Percentiles rank a stretch among this genome's conserved stretches.
Evolutionary conservation across 2,329 filamentous ascomycete genomes (phyloP).

Genomic region (Mariannaea sp.): DNA sequence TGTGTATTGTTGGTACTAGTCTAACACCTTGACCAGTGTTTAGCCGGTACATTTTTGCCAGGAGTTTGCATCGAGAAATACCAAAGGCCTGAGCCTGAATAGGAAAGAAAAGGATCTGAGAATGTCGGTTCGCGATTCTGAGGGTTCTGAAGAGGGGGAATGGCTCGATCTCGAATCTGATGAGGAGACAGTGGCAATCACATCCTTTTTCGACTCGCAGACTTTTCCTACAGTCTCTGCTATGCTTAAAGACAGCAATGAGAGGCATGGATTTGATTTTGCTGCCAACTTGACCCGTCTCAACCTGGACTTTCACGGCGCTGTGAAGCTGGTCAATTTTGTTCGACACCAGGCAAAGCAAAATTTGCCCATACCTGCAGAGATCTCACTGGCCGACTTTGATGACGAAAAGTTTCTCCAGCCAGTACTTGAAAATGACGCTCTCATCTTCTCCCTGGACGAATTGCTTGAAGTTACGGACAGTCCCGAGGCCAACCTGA

Average conservation of each 20-base stretch:
- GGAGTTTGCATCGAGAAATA: too few relatives aligned
- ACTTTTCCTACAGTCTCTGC: conserved; percentile 66
- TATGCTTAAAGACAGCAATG: conserved; percentile 72
- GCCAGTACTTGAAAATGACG: conserved; percentile 87
- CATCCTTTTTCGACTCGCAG: conserved; percentile 70
- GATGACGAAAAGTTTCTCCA: conserved; percentile 81
- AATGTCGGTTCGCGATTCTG: conserved; percentile 40
- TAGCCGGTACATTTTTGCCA: conserved; percentile 39
- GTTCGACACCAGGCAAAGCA: conserved; percentile 55
- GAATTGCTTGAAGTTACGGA: conserved; percentile 59
- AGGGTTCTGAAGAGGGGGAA: conserved; percentile 50
- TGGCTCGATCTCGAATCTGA: conserved; percentile 65
- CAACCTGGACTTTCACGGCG: conserved; percentile 72
- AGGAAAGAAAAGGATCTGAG: too few relatives aligned
- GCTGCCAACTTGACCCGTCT: conserved; percentile 60
- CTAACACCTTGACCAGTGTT: not conserved
- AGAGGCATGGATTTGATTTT: conserved; percentile 70
- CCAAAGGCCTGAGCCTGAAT: too few relatives aligned
- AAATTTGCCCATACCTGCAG: conserved; percentile 53
- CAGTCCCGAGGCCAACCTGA: conserved; percentile 51
- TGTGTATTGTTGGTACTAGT: not conserved
- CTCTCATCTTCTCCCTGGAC: conserved; percentile 84
- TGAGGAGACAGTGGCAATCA: conserved; percentile 63
- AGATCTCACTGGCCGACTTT: conserved; percentile 66
- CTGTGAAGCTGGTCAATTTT: conserved; percentile 77